A percentile compares a stretch with the other conserved stretches of the same genome.
These are phyloP conservation scores for Beta lomatogona DNA, from an alignment of 179 eudicot genomes.

Conservation along the genomic window DNA sequence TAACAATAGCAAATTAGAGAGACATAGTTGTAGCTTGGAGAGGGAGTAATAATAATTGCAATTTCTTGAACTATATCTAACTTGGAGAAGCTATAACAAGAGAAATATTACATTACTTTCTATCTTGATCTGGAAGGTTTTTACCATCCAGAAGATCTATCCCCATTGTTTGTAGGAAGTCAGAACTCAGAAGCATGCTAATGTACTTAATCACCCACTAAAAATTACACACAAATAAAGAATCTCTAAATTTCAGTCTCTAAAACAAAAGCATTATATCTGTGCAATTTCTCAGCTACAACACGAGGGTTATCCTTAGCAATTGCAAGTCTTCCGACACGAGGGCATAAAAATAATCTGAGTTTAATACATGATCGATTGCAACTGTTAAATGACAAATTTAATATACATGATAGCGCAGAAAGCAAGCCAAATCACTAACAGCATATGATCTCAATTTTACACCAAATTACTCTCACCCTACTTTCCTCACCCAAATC, in stretches of 20 bases:
- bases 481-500: no score
- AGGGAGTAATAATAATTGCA: no score
- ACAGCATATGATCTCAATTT: no score
- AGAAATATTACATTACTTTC: neutral
- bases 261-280: no score
- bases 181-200: neutral
- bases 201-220: neutral
- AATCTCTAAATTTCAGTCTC: no score
- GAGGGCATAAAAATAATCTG: neutral
- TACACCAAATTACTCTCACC: no score
- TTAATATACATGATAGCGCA: neutral
- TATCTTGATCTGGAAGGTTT: neutral
- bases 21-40: no score
- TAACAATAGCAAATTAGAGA: no score
- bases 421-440: neutral
- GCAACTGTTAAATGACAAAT: neutral
- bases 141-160: neutral
- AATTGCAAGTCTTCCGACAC: neutral
- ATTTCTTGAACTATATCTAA: neutral
- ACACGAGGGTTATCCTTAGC: no score
- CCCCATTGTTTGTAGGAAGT: neutral
- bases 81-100: neutral
- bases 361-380: no score
- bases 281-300: no score
- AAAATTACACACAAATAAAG: no score